Base-by-base conservation (phyloP, 192 early-diverging fungal species). In the Backusella tuberculispora region DNA sequence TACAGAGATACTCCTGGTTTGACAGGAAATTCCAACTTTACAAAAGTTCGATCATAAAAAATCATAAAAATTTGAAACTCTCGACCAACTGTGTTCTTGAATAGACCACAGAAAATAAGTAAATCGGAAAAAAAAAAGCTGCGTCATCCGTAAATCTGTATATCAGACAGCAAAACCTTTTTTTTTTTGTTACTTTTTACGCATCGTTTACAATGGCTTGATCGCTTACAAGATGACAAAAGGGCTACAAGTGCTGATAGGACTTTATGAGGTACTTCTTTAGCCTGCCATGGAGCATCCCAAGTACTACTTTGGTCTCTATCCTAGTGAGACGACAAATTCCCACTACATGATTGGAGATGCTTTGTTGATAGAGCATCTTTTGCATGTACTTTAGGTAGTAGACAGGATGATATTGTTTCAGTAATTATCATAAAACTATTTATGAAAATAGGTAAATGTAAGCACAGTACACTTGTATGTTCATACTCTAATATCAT, bases 191-290 rank as follows among this genome's bases (percentile, higher is more conserved):
- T 64, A 64, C 63, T 10, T 65, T 65, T 65, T 65, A 65, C 13
- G 37, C 34, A 65, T 65, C 63, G 34, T 17, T 40, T 65, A 64
- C 37, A 65, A 17, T 40, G 63, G 37, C 63, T 65, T 15, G 37
- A 65, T 65, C 37, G 63, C 15, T 37, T 65, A 40, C 63, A 65
- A 40, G 63, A 34, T 64, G 63, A 64, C 37, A 64, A 64, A 38
- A 26, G 63, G 37, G 29, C 63, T 64, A 64, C 29, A 64, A 37
- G 63, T 64, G 14, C 12, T 64, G 63, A 64, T 64, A 64, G 63
- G 63, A 64, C 63, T 64, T 64, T 64, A 29, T 64, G 63, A 64
- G 63, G 34, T 14, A 64, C 63, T 64, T 64, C 63, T 64, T 64
- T 34, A 34, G 26, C 34, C 63, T 37, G 63, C 63, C 29, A 64